Percentiles rank a stretch among this genome's conserved stretches.
These are phyloP conservation scores for Sphagnum magellanicum DNA, from an alignment of 228 moss, liverwort and hornwort species.

Conservation along the genomic window DNA sequence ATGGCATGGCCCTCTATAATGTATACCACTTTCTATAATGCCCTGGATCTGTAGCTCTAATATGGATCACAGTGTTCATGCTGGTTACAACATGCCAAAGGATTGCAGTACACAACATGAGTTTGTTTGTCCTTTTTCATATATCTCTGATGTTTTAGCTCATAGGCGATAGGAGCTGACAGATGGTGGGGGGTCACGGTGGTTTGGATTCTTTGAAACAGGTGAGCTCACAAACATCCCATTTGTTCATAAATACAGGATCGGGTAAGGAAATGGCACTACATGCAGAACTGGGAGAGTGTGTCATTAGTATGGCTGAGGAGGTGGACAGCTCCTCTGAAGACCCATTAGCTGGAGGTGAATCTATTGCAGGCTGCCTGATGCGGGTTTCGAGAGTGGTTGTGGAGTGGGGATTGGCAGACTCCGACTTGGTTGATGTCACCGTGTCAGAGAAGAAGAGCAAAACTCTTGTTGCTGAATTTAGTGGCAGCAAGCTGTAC, in stretches of 20 bases:
- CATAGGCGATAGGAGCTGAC: background rate
- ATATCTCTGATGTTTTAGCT: no score
- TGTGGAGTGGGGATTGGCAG: slow-evolving; percentile 77
- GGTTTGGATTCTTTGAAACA: slow-evolving; percentile 19
- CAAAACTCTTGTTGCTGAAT: slow-evolving; percentile 61
- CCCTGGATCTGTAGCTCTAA: no score
- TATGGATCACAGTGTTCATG: no score
- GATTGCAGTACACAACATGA: no score
- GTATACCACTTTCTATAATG: slow-evolving; percentile 8
- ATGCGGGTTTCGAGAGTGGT: slow-evolving; percentile 80
- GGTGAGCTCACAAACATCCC: slow-evolving; percentile 75
- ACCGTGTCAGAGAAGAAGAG: slow-evolving; percentile 32
- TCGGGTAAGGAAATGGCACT: slow-evolving; percentile 49
- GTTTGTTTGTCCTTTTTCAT: no score
- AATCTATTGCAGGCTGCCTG: slow-evolving; percentile 58
- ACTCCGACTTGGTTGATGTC: slow-evolving; percentile 35
- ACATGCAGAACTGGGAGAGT: slow-evolving; percentile 79
- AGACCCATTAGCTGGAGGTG: slow-evolving; percentile 30
- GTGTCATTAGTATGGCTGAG: slow-evolving; percentile 68
- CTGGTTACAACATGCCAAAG: no score
- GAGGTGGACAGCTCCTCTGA: slow-evolving; percentile 36
- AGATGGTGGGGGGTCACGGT: background rate
- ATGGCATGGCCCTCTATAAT: slow-evolving; percentile 61
- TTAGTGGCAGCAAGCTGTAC: slow-evolving; percentile 55
- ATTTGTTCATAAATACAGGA: slow-evolving; percentile 59